Conservation (phyloP, 73 alveolate genomes). For the Breviolum minutum region DNA sequence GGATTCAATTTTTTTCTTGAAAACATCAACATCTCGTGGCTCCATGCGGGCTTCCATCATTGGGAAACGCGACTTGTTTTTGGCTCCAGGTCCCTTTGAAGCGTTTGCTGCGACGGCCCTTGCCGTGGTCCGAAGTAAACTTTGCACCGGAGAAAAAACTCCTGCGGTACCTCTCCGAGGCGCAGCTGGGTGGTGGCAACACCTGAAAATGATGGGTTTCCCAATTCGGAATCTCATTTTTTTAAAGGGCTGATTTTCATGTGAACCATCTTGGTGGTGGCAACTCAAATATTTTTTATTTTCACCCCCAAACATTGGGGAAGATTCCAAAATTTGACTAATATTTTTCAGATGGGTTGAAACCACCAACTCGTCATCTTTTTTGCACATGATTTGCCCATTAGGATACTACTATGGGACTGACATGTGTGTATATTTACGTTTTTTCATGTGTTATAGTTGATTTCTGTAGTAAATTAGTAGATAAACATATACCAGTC, state of each 20-base stretch:
- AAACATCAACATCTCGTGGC: not conserved
- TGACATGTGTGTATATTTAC: not conserved
- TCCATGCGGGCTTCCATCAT: not conserved
- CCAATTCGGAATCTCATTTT: not conserved
- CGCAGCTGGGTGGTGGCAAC: not conserved
- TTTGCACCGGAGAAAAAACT: not conserved
- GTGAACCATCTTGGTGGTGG: no score
- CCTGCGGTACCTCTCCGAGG: not conserved
- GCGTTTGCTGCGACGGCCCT: conserved; percentile 22
- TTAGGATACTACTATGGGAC: not conserved
- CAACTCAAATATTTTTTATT: no score
- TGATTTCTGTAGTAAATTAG: no score
- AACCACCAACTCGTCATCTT: no score
- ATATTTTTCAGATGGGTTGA: no score
- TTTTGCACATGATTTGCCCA: not conserved
- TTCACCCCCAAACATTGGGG: no score
- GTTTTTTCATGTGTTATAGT: not conserved
- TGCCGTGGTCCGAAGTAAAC: conserved; percentile 49
- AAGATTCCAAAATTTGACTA: no score
- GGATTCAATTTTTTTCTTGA: not conserved
- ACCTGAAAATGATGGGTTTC: not conserved
- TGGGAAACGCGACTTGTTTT: not conserved
- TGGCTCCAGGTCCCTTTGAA: conserved; percentile 58
- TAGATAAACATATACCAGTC: no score
- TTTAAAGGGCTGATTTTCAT: not conserved